Base-by-base conservation (phyloP, 2,329 filamentous ascomycete genomes). In the Penicillium sp. region DNA sequence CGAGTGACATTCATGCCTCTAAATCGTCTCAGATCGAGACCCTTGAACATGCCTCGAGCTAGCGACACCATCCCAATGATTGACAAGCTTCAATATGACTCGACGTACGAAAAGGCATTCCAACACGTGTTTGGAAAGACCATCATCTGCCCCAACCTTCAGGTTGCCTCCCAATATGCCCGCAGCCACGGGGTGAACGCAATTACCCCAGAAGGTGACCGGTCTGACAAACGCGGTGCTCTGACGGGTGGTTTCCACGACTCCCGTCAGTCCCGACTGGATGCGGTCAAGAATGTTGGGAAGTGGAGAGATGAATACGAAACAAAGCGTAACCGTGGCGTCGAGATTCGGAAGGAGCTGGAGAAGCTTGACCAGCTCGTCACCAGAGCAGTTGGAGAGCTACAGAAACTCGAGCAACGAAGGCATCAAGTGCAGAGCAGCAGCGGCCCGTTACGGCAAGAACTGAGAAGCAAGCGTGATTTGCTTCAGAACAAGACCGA, bases 191-290 rank as follows among this genome's bases (percentile, higher is more conserved):
- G 86, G 13, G 83, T 97, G 16, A 89, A 89, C 56, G 90, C 88
- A 21, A 95, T 98, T 51, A 98, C 93, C 0, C 86, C 87, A 3
- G 90, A 97, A 41, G 93, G 93, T 64, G 91, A 97, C 65, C 87
- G 87, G 20, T 90, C 89, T 1, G 94, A 96, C 69, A 95, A 94
- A 70, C 86, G 91, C 54, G 93, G 93, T 67, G 91, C 90, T 10
- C 81, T 98, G 72, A 96, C 89, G 33, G 93, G 93, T 73, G 93
- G 93, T 56, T 98, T 85, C 60, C 85, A 95, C 48, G 93, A 98
- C 60, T 80, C 86, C 8, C 80, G 86, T 21, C 84, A 83, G 52
- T 97, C 91, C 1, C 84, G 91, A 15, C 75, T 97, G n/a, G 84
- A 91, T 56, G 88, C 86, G 18, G 84, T 95, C 19, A 83, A 84